Conservation (phyloP, 2,329 filamentous ascomycete genomes). For the Dothideomycetes sp. region DNA sequence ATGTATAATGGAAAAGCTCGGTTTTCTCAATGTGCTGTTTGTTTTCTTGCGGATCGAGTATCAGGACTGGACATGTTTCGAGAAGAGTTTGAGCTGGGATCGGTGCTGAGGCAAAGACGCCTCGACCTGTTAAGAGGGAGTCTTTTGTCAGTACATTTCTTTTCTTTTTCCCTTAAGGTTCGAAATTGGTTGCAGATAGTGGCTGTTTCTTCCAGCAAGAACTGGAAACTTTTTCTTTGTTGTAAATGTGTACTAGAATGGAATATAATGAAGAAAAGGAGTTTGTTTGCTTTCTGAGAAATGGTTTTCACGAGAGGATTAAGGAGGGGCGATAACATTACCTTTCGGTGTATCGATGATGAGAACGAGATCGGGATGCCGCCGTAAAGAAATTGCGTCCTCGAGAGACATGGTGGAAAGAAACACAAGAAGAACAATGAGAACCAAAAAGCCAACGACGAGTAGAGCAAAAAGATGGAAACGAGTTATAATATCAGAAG, state of each 20-base stretch:
- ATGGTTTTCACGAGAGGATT: neutral
- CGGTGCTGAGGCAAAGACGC: constrained; percentile 39
- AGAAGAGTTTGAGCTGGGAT: constrained; percentile 42
- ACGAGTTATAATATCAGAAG: too few species aligned
- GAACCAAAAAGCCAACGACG: too few species aligned
- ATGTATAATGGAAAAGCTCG: constrained; percentile 47
- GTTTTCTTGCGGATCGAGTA: constrained; percentile 41
- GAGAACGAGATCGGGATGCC: constrained; percentile 11
- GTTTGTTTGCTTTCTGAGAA: neutral
- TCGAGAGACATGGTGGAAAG: neutral
- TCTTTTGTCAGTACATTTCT: too few species aligned
- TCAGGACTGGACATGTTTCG: constrained; percentile 44
- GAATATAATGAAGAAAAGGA: neutral
- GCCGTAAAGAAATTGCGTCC: constrained; percentile 4
- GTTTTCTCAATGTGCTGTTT: constrained; percentile 42
- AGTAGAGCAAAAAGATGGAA: too few species aligned
- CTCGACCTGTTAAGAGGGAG: constrained; percentile 45
- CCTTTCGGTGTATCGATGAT: constrained; percentile 16
- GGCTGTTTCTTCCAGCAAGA: neutral
- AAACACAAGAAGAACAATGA: too few species aligned
- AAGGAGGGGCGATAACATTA: neutral
- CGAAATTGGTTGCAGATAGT: neutral
- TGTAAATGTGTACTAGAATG: neutral
- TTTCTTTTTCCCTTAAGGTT: neutral
- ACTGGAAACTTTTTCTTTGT: neutral